Base-by-base conservation (phyloP, 306 rosid species). In the Geum urbanum region DNA sequence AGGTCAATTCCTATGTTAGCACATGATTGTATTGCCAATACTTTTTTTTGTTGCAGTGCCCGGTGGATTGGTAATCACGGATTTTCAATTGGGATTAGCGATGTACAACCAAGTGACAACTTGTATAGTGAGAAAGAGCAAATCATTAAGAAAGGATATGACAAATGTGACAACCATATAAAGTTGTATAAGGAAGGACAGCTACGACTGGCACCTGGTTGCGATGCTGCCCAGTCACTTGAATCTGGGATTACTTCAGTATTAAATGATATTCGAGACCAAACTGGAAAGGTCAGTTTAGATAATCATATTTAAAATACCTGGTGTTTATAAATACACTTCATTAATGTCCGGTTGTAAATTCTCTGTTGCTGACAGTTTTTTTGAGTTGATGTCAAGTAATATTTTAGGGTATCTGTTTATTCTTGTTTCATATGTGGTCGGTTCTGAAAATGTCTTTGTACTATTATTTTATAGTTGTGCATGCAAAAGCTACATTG, bases 1-100 rank as follows among this genome's bases (percentile, higher is more conserved):
- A 65, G 58, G 49, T 61, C 48, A 63, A 65, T 69, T 76, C 65
- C 67, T 9, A 44, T 50, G 37, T 32, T 32, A 32, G 37, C 37
- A 45, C 63, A 32, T 43, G 76, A 20, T 56, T 67, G 66, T 72
- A 70, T 74, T 73, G 35, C 65, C 54, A 15, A 50, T 60, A 67
- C 73, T 35, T 74, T 70, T 75, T 75, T 54, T 48, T 69, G 67
- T 77, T 80, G 86, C 83, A 92, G 98, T 88, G 98, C 98, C 7
- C 90, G 94, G 35, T 92, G 98, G 98, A 90, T 92, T 59, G 98
- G 98, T 63, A 92, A 92, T 76, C 97, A 87, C 71, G 98, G 98
- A 65, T 92, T 92, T 87, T 82, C 98, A 19, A 90, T 92, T 74
- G 98, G 98, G 68, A 88, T 92, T 77, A 96, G 91, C 63, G 98